Evolutionary conservation across 768 basidiomycete species (phyloP), one percentile per base, ranked within the genome.

Genomic region (Asterophora lycoperdoides): DNA sequence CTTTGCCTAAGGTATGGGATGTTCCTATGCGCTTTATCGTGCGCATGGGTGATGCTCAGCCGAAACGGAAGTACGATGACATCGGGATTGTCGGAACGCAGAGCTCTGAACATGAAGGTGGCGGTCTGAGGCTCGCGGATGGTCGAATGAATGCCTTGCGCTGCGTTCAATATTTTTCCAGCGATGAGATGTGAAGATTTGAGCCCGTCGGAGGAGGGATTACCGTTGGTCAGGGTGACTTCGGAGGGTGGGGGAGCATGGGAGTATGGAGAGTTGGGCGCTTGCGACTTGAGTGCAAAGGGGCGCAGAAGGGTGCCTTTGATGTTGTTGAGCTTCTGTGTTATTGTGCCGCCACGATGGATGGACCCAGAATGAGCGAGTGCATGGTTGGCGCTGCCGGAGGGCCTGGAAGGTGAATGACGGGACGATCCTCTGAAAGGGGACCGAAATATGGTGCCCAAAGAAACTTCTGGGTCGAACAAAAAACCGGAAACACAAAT

Each of bases 1-100:
- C 88, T 89, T 60, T 97, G 93, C 8, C 95, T 78, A 1, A 98
- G 74, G 63, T 92, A 98, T 0, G 95, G 93, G 2, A 93, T 73
- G 54, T 86, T 84, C 29, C 82, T 72, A 20, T 69, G 68, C n/a
- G 80, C 76, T 55, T 81, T 80, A 46, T 77, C 71, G 52, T 74
- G 78, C 0, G 77, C 68, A 52, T 78, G 68, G 14, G 68, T 67
- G n/a, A 88, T 66, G 58, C 78, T 80, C 35, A 86, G 64, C 19
- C 76, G 74, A 59, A 86, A 86, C 0, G 85, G 84, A 8, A 85
- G 73, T 2, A 80, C 65, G n/a, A 78, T 65, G 8, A 68, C 60
- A 42, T 78, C 76, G 0, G 72, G 59, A 41, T 71, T 65, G 33
- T 73, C 75, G 1, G 72, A 72, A 17, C 70, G 72, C 57, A 83